Base-by-base conservation (phyloP, 331 rosid genomes). In the Arachis monticola region DNA sequence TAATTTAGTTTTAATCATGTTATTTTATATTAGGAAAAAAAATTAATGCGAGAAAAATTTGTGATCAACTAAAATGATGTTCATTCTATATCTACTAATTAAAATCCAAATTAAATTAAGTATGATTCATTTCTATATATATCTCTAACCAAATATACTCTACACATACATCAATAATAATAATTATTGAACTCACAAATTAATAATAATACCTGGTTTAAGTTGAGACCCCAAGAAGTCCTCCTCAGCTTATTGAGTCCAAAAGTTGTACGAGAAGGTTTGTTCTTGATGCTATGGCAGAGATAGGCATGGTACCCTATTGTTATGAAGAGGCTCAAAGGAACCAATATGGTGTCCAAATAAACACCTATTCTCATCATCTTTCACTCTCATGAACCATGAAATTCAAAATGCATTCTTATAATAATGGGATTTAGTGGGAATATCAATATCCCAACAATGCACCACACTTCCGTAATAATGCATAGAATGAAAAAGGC, bases 241-340 rank as follows among this genome's bases (percentile, higher is more conserved):
- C 96, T 87, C 41, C 57, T 83, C 0, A 68, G 38, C 77, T 77
- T 78, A 60, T 85, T 30, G 83, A 83, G 42, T 44, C 97, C 97
- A 67, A 77, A 82, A 68, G 88, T 78, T 65, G 96, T 84, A 6
- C 11, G 59, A 27, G 84, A 85, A 73, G 94, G 97, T 57, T 81
- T 87, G 83, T 76, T 85, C 83, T 85, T 90, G 81, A 90, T 78
- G 75, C 10, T 61, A 60, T 83, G 79, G 81, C 87, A 90, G 8
- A 92, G 94, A 81, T 84, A 88, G 48, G 64, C 83, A 81, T 92
- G 97, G 82, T 92, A 92, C 47, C 84, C 88, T 2, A 85, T 55
- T 5, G 85, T 80, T 4, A 90, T 69, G 59, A 87, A 81, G 48
- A 90, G 51, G 59, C 96, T 88, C 46, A 87, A 8, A 57, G 93